Percentiles rank a stretch among this genome's conserved stretches.
phyloP scores from a whole-genome alignment of 768 basidiomycete genomes.

The Russula sp. region DNA sequence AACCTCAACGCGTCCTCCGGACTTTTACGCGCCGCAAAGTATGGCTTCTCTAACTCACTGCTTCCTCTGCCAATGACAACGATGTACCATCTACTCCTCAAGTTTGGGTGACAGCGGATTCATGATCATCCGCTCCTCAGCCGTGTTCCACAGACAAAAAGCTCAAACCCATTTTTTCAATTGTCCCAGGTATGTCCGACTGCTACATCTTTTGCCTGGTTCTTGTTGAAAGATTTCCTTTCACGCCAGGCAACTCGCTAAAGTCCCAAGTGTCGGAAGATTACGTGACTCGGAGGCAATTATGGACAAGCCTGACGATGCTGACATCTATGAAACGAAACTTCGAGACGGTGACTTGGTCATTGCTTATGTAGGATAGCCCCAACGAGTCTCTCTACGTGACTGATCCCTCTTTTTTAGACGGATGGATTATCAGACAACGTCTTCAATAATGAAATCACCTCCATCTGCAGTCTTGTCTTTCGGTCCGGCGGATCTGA shows the following conservation, averaged over 20 bases:
- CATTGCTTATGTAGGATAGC: conserved; percentile 45
- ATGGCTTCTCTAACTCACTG: conserved; percentile 36
- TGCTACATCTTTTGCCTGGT: not conserved
- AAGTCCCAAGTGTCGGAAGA: conserved; percentile 34
- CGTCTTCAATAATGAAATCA: conserved; percentile 65
- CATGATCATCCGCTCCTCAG: conserved; percentile 64
- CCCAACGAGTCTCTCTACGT: not conserved
- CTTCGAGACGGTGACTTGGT: conserved; percentile 54
- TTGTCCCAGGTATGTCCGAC: conserved; percentile 45
- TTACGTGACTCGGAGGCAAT: conserved; percentile 30
- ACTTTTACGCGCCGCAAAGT: conserved; percentile 76
- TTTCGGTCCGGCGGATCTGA: conserved; percentile 45
- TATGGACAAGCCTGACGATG: conserved; percentile 43
- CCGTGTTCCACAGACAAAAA: conserved; percentile 50
- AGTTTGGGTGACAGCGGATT: conserved; percentile 82
- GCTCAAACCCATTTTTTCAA: conserved; percentile 48
- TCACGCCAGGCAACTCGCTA: conserved; percentile 39
- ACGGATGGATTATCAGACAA: conserved; percentile 57
- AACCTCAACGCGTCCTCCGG: conserved; percentile 75
- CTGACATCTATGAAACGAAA: conserved; percentile 46
- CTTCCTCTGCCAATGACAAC: conserved; percentile 4
- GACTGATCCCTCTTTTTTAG: conserved; percentile 35
- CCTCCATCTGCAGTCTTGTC: conserved; percentile 65
- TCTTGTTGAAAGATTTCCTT: not conserved
- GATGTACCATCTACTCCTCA: conserved; percentile 19